phyloP scores from a whole-genome alignment of 768 basidiomycete genomes.

The Cyathus striatus region DNA sequence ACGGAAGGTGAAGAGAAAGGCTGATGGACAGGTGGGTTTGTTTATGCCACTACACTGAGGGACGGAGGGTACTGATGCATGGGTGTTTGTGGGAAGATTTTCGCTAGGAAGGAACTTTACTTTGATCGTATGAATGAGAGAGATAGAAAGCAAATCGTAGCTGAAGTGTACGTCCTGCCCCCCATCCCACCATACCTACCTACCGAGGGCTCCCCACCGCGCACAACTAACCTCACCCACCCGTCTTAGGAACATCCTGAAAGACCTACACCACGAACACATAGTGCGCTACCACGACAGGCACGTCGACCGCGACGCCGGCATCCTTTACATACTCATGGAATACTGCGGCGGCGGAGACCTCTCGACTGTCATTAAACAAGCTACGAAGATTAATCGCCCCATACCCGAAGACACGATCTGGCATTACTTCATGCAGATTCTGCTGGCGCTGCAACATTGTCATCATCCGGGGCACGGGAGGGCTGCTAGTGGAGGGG shows the following conservation, averaged over 20 bases:
- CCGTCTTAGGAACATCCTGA: conserved; percentile 90
- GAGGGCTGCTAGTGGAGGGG: conserved; percentile 35
- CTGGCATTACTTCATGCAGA: conserved; percentile 95
- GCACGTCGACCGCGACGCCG: conserved; percentile 82
- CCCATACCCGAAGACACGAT: conserved; percentile 88
- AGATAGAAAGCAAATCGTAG: conserved; percentile 93
- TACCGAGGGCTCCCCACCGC: not conserved
- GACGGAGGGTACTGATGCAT: not conserved
- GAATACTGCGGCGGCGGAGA: conserved; percentile 99
- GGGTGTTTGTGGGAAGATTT: conserved; percentile 40
- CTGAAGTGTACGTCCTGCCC: conserved; percentile 80
- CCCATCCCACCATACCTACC: not conserved
- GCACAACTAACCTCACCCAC: too few species aligned
- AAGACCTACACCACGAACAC: conserved; percentile 91
- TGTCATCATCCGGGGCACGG: conserved; percentile 83
- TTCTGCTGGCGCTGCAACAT: conserved; percentile 81
- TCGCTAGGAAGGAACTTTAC: conserved; percentile 93
- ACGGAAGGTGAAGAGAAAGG: conserved; percentile 83
- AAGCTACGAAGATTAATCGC: conserved; percentile 59
- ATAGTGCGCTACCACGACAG: conserved; percentile 96
- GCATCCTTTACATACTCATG: conserved; percentile 97
- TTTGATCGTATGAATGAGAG: conserved; percentile 96
- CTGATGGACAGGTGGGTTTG: conserved; percentile 68
- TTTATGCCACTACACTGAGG: conserved; percentile 1
- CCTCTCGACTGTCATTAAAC: conserved; percentile 83